Evolutionary conservation across 768 basidiomycete species (phyloP).

Genomic region (Leccinum variicolor): DNA sequence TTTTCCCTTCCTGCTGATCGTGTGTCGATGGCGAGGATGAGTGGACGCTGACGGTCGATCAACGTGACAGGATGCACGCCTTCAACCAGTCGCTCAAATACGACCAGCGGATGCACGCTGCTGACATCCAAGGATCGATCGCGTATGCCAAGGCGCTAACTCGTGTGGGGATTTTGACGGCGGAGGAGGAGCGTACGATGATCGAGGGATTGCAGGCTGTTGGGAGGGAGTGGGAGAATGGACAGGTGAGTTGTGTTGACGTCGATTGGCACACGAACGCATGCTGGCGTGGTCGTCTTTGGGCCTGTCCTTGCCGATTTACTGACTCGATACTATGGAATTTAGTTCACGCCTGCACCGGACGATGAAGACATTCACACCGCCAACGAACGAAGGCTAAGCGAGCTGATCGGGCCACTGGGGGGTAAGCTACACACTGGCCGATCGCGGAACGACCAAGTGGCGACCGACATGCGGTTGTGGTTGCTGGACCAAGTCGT

Average conservation of each 20-base stretch:
- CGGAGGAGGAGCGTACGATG: slow-evolving; percentile 70
- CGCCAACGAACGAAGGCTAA: slow-evolving; percentile 92
- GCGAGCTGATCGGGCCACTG: slow-evolving; percentile 87
- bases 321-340: background rate
- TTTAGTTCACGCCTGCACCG: slow-evolving; percentile 69
- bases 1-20: too few relatives aligned
- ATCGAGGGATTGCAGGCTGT: slow-evolving; percentile 73
- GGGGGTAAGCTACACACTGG: slow-evolving; percentile 98
- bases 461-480: slow-evolving; percentile 96
- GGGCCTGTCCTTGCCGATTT: background rate
- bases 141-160: slow-evolving; percentile 90
- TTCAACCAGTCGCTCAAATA: slow-evolving; percentile 97
- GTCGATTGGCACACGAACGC: too few relatives aligned
- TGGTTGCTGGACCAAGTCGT: slow-evolving; percentile 85
- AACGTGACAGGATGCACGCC: slow-evolving; percentile 76
- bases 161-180: slow-evolving; percentile 75
- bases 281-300: too few relatives aligned
- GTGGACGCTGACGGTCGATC: slow-evolving; percentile 1
- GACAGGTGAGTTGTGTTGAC: slow-evolving; percentile 43
- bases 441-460: slow-evolving; percentile 96
- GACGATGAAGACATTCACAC: slow-evolving; percentile 99
- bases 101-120: slow-evolving; percentile 90
- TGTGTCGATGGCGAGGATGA: background rate
- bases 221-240: slow-evolving; percentile 80
- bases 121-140: slow-evolving; percentile 91